Evolutionary conservation across 352 stramenopile species (phyloP).

Genomic region (Pythium pyrilobum): DNA sequence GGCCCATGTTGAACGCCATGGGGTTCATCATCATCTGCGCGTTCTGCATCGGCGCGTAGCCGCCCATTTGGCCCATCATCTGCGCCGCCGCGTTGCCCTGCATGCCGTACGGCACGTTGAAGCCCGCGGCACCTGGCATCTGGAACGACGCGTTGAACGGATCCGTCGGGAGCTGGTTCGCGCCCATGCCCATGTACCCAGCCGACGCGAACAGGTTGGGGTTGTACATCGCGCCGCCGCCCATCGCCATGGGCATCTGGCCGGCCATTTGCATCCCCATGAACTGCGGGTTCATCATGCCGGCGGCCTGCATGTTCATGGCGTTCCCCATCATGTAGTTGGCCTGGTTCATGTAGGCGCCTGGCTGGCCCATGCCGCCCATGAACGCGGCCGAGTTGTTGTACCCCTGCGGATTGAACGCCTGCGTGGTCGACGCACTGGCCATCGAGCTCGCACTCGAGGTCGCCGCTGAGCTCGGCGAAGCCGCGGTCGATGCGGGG

Average conservation of each 20-base stretch:
- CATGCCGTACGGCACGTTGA: conserved; percentile 39
- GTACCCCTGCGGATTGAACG: conserved; percentile 11
- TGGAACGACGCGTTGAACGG: conserved; percentile 59
- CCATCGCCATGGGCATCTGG: conserved; percentile 42
- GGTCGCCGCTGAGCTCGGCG: not conserved
- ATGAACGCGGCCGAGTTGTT: not conserved
- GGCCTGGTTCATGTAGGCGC: conserved; percentile 4
- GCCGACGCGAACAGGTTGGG: conserved; percentile 16
- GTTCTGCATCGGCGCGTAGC: conserved; percentile 39
- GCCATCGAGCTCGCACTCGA: conserved; percentile 1
- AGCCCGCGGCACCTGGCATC: conserved; percentile 2
- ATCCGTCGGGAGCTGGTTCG: conserved; percentile 46
- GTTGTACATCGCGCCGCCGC: conserved; percentile 39
- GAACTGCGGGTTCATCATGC: conserved; percentile 50
- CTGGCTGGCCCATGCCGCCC: conserved; percentile 5
- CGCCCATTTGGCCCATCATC: conserved; percentile 52
- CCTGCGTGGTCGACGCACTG: not conserved
- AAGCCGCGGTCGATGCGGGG: not conserved
- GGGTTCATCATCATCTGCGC: conserved; percentile 39
- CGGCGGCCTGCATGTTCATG: conserved; percentile 12
- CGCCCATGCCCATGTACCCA: conserved; percentile 13
- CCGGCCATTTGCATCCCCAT: conserved; percentile 31
- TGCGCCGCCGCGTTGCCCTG: conserved; percentile 18
- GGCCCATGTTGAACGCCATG: conserved; percentile 29
- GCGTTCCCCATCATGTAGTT: conserved; percentile 16